These are phyloP conservation scores for Mycothermus thermophilus DNA, from an alignment of 495 filamentous ascomycete genomes.

Conservation along the genomic window DNA sequence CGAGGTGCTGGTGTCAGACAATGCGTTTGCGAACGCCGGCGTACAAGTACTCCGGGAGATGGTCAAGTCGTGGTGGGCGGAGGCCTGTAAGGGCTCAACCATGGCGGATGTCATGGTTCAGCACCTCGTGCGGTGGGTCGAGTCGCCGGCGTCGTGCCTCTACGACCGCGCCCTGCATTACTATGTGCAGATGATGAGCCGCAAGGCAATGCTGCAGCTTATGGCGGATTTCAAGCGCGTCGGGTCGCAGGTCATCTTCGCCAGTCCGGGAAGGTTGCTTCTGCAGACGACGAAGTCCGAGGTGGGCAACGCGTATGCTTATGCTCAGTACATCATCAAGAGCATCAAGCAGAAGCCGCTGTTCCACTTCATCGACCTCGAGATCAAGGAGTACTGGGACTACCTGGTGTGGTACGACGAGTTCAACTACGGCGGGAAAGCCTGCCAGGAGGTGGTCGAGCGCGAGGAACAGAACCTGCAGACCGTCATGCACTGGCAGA, in stretches of 20 bases:
- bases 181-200: slow-evolving; percentile 96
- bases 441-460: slow-evolving; percentile 70
- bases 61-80: slow-evolving; percentile 97
- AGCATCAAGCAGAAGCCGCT: slow-evolving; percentile 87
- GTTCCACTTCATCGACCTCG: slow-evolving; percentile 93
- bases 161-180: slow-evolving; percentile 94
- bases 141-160: slow-evolving; percentile 78
- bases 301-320: slow-evolving; percentile 93
- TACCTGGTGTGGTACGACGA: slow-evolving; percentile 99
- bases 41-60: slow-evolving; percentile 86
- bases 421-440: slow-evolving; percentile 95
- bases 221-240: slow-evolving; percentile 96
- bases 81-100: slow-evolving; percentile 76
- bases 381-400: slow-evolving; percentile 99
- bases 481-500: slow-evolving; percentile 96
- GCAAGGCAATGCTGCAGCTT: slow-evolving; percentile 88
- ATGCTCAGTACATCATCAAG: slow-evolving; percentile 92
- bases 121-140: slow-evolving; percentile 93
- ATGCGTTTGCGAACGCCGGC: slow-evolving; percentile 82
- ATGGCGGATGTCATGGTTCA: slow-evolving; percentile 99
- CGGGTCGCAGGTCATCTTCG: slow-evolving; percentile 85
- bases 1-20: slow-evolving; percentile 72
- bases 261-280: slow-evolving; percentile 73
- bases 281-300: slow-evolving; percentile 94
- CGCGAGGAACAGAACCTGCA: slow-evolving; percentile 73